Percentiles rank a stretch among this genome's conserved stretches.
phyloP scores from a whole-genome alignment of 2,329 filamentous ascomycete species.

The Xylaria sp. region DNA sequence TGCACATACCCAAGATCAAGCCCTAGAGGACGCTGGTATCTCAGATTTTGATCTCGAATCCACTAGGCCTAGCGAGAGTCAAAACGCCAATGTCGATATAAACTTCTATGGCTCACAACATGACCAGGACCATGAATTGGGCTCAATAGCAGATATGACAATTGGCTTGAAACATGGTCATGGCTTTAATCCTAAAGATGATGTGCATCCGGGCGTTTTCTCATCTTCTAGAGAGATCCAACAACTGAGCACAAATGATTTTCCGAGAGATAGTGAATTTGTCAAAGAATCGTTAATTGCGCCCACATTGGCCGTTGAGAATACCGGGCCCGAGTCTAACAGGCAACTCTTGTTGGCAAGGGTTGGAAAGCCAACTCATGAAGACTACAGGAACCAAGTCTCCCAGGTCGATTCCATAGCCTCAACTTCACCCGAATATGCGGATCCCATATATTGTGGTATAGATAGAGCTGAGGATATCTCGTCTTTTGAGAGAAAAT shows the following conservation, averaged over 20 bases:
- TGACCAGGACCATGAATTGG: not conserved
- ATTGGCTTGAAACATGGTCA: not conserved
- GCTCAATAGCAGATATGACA: not conserved
- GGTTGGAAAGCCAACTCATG: not conserved
- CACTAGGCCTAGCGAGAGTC: not conserved
- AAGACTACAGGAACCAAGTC: not conserved
- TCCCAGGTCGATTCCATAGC: not conserved
- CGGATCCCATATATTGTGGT: not conserved
- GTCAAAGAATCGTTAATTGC: not conserved
- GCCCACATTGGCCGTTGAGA: not conserved
- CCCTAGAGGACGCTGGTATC: not conserved
- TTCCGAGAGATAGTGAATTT: not conserved
- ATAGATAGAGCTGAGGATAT: not conserved
- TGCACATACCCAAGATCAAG: not conserved
- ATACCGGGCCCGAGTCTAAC: not conserved
- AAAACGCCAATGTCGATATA: not conserved
- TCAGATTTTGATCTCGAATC: constrained; percentile 2
- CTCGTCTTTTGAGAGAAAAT: constrained; percentile 18
- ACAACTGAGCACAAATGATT: not conserved
- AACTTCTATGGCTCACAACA: not conserved
- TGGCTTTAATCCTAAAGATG: constrained; percentile 11
- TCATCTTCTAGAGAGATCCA: not conserved
- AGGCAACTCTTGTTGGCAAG: not conserved
- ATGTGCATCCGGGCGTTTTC: not conserved
- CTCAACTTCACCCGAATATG: not conserved